Percentiles rank a stretch among this genome's conserved stretches.
Evolutionary conservation across 441 rosid genomes (phyloP).

Genomic region (Pelargonium fulgidum): DNA sequence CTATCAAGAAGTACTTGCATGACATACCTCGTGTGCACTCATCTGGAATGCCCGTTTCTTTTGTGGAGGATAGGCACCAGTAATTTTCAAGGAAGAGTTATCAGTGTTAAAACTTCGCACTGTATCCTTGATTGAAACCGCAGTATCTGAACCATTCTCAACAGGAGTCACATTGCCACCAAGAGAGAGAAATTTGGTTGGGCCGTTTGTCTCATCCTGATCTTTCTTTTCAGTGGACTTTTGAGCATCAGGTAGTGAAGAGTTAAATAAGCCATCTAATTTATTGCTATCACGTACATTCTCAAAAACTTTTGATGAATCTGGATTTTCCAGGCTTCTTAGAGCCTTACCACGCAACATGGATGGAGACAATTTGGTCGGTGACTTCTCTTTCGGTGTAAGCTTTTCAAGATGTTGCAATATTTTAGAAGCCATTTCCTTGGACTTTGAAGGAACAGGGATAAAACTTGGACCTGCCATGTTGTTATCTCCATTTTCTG

Average conservation of each 20-base stretch:
- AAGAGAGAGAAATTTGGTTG: conserved; percentile 24
- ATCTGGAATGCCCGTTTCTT: conserved; percentile 60
- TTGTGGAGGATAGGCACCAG: conserved; percentile 27
- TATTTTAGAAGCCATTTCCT: conserved; percentile 73
- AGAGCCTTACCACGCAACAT: conserved; percentile 73
- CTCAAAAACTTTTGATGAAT: conserved; percentile 49
- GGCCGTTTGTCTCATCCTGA: conserved; percentile 39
- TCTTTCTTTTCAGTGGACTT: conserved; percentile 33
- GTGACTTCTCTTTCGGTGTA: conserved; percentile 67
- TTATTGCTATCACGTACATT: conserved; percentile 33
- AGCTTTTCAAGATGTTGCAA: conserved; percentile 60
- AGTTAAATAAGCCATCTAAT: conserved; percentile 21
- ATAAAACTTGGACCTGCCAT: conserved; percentile 38
- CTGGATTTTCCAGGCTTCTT: conserved; percentile 63
- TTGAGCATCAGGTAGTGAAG: conserved; percentile 22
- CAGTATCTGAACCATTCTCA: conserved; percentile 29
- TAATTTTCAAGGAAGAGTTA: conserved; percentile 28
- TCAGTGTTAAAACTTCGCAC: conserved; percentile 25
- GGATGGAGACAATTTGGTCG: conserved; percentile 66
- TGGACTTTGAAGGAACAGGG: conserved; percentile 66
- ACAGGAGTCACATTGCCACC: conserved; percentile 30
- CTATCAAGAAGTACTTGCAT: background rate
- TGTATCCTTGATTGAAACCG: conserved; percentile 27
- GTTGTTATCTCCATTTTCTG: conserved; percentile 34
- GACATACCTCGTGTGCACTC: conserved; percentile 75